phyloP scores from a whole-genome alignment of 2,329 filamentous ascomycete genomes.

The Xylariaceae sp. region DNA sequence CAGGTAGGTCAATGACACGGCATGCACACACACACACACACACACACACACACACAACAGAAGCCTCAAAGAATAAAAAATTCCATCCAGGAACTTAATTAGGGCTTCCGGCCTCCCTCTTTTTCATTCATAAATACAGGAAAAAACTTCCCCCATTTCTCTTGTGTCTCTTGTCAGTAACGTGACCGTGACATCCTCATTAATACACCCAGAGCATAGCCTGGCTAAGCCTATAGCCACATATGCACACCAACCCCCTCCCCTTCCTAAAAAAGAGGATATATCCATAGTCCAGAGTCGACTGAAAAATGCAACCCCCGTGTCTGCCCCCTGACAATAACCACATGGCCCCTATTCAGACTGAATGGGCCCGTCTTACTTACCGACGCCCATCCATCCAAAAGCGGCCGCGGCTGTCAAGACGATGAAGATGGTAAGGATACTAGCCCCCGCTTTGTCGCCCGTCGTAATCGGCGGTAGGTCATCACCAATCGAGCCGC shows the following conservation, averaged over 20 bases:
- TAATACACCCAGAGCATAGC: no score
- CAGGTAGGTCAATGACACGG: no score
- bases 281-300: constrained; percentile 1
- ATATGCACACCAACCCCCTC: neutral
- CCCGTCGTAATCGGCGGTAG: constrained; percentile 37
- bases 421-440: constrained; percentile 43
- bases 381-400: constrained; percentile 42
- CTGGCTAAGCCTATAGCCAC: no score
- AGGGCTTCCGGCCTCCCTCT: no score
- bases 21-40: no score
- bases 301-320: neutral
- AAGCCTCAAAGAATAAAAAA: no score
- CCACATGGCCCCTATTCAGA: neutral
- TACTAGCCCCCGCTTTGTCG: constrained; percentile 44
- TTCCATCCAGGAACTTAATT: no score
- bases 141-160: no score
- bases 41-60: no score
- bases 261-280: constrained; percentile 6
- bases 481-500: constrained; percentile 32
- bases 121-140: no score
- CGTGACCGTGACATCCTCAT: no score
- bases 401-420: constrained; percentile 38
- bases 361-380: neutral
- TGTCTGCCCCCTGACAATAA: neutral
- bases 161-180: no score